Evolutionary conservation across 2,329 filamentous ascomycete genomes (phyloP), one percentile per base, ranked within the genome.

Genomic region (Cladophialophora immunda): DNA sequence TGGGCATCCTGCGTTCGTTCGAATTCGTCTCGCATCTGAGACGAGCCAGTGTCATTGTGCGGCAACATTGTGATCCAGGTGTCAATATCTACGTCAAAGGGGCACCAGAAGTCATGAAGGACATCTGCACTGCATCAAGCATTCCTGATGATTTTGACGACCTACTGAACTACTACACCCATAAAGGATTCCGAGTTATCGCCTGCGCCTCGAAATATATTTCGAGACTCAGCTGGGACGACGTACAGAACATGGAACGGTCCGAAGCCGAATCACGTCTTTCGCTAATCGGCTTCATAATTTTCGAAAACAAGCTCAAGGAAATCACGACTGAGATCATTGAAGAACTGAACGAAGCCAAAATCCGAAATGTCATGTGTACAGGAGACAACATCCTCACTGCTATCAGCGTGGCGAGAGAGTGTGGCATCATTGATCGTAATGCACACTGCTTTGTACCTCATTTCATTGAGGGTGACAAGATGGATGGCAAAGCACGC

Each of bases 261-360:
- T 82, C 89, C 45, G 92, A 97, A 61, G 94, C 92, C 8, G 95
- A 99, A 78, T 90, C 87, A 2, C 85, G 89, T 34, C 86, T 99
- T 11, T 89, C 94, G 54, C 98, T 99, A 75, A 86, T 94, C 38
- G 95, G 95, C 4, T 99, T 99, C 80, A 98, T 99, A 75, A 90
- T 99, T 62, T 99, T 99, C 73, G 95, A 99, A 80, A 99, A 99
- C 81, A 99, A 99, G 80, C 82, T 99, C 68, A 99, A 99, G 78
- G 90, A 92, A 1, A 93, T 88, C 22, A 97, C 94, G 0, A 86
- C 92, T 1, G 86, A 85, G 1, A 91, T 97, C 36, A 87, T 99
- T 29, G 86, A 91, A 64, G 94, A 98, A 79, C 85, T 99, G 2
- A 85, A 88, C 34, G 84, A 90, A 60, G 94, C 96, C 7, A 91